phyloP scores from a whole-genome alignment of 305 asterid genomes.

The Solanum hybrid region DNA sequence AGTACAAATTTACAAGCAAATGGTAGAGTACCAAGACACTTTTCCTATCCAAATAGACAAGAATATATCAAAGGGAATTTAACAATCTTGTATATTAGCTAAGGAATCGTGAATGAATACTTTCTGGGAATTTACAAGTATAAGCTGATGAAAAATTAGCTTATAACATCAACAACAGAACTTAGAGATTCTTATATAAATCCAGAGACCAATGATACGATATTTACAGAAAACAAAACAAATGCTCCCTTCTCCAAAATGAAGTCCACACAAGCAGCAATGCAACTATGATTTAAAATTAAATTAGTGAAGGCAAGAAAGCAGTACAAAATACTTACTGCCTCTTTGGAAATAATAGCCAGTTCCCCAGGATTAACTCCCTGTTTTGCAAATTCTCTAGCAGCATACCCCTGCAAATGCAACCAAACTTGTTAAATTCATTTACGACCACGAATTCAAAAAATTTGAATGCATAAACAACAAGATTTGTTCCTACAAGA shows the following conservation, averaged over 20 bases:
- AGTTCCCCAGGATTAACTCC: conserved; percentile 82
- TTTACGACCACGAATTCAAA: not conserved
- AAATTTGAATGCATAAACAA: not conserved
- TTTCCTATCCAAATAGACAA: not conserved
- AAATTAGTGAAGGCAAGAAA: not conserved
- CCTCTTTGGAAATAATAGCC: conserved; percentile 90
- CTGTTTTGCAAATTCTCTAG: conserved; percentile 80
- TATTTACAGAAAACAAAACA: not conserved
- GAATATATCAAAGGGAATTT: not conserved
- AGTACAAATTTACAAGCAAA: not conserved
- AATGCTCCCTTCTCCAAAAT: not conserved
- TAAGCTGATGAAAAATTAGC: not conserved
- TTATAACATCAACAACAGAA: not conserved
- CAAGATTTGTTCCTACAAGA: not conserved
- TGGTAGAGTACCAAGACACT: not conserved
- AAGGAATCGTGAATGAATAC: not conserved
- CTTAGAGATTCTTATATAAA: not conserved
- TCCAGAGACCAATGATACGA: not conserved
- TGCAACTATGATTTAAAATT: not conserved
- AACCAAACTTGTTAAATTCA: conserved; percentile 1
- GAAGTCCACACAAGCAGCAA: not conserved
- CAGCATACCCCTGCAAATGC: conserved; percentile 79
- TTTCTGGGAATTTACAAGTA: not conserved
- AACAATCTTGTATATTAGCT: not conserved
- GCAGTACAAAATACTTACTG: conserved; percentile 34